Conservation (phyloP, 2,329 filamentous ascomycete species). For the Rhynchosporium agropyri region DNA sequence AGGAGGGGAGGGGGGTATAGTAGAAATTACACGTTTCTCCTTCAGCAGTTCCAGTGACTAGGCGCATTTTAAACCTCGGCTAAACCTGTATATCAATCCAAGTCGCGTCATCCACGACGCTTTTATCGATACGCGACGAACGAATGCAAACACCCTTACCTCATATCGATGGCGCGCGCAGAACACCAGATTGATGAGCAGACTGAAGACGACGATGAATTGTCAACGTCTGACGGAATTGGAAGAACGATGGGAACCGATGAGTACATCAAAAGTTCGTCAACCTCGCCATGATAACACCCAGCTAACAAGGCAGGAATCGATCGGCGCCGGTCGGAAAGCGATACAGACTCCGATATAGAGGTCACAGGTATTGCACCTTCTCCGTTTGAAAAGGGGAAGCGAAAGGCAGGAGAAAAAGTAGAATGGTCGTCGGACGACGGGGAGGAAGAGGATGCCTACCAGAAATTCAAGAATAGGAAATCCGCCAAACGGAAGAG, state of each 20-base stretch:
- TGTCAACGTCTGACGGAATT: not conserved
- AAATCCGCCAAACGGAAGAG: slow-evolving; percentile 57
- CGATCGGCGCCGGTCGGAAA: slow-evolving; percentile 25
- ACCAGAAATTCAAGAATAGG: slow-evolving; percentile 65
- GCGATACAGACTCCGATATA: slow-evolving; percentile 33
- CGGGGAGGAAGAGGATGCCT: slow-evolving; percentile 61
- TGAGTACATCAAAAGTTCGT: slow-evolving; percentile 38
- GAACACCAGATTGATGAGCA: not conserved
- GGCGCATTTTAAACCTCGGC: not conserved
- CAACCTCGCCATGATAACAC: not conserved
- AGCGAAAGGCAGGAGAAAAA: slow-evolving; percentile 42
- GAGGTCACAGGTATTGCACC: slow-evolving; percentile 3
- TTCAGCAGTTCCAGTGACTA: not conserved
- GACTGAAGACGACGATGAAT: slow-evolving; percentile 9
- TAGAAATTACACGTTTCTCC: too few relatives aligned
- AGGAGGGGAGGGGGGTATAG: too few relatives aligned
- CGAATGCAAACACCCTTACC: not conserved
- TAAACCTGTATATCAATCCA: not conserved
- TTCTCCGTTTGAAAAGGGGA: slow-evolving; percentile 28
- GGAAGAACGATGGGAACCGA: slow-evolving; percentile 26
- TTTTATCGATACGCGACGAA: slow-evolving; percentile 10
- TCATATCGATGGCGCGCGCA: not conserved
- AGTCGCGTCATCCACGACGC: slow-evolving; percentile 3
- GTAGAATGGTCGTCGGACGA: slow-evolving; percentile 59
- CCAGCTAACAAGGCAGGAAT: slow-evolving; percentile 33